Percentiles rank a stretch among this genome's conserved stretches.
These are phyloP conservation scores for Podaxis sp. DNA, from an alignment of 768 basidiomycete species.

Conservation along the genomic window DNA sequence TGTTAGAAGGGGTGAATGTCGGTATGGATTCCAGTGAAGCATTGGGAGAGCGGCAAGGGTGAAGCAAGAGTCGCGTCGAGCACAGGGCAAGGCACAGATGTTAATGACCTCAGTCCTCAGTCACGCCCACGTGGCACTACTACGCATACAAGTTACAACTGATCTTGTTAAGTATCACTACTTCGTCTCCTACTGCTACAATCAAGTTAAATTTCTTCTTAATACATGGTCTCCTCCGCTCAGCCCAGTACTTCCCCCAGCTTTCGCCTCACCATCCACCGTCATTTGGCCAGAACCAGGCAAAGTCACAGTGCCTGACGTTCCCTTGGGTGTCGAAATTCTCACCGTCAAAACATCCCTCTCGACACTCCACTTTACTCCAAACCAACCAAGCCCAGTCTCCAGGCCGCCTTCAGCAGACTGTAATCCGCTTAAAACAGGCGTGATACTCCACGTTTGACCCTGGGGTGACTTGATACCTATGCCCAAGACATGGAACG, in stretches of 20 bases:
- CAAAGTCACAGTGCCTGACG: conserved; percentile 8
- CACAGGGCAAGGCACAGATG: neutral
- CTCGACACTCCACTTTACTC: conserved; percentile 40
- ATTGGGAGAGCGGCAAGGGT: neutral
- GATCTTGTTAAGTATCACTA: neutral
- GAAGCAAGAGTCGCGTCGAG: neutral
- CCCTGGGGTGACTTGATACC: conserved; percentile 47
- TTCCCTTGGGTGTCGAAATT: conserved; percentile 6
- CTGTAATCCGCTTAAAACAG: conserved; percentile 38
- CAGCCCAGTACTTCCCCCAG: neutral
- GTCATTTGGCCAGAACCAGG: conserved; percentile 7
- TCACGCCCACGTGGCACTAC: conserved; percentile 10
- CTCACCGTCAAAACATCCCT: neutral
- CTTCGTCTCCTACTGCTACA: neutral
- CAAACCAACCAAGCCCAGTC: conserved; percentile 52
- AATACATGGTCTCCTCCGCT: conserved; percentile 9
- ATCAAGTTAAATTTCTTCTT: neutral
- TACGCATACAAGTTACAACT: too few species aligned
- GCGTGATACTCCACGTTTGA: conserved; percentile 43
- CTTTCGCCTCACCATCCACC: neutral
- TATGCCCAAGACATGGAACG: conserved; percentile 57
- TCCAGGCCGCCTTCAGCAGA: conserved; percentile 51
- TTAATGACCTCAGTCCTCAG: conserved; percentile 6
- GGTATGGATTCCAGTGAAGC: conserved; percentile 9
- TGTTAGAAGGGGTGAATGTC: conserved; percentile 17